Percentiles rank a stretch among this genome's conserved stretches.
Conservation (phyloP, 495 filamentous ascomycete species). For the Penicillium maclennaniae region DNA sequence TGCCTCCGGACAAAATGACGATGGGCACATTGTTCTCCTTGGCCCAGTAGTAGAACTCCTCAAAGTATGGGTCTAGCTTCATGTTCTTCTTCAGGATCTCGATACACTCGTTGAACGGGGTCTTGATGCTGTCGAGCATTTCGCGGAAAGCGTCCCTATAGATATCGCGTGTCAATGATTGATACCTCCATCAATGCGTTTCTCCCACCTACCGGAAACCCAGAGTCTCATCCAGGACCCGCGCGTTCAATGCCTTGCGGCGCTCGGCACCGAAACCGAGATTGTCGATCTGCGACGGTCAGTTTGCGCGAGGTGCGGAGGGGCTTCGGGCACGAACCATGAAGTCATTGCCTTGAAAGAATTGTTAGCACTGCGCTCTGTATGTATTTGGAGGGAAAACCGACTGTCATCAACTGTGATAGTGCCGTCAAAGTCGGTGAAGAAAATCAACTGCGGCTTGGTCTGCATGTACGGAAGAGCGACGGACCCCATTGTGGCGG, state of each 20-base stretch:
- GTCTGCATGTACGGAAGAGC: constrained; percentile 52
- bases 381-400: constrained; percentile 14
- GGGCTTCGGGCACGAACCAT: constrained; percentile 47
- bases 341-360: constrained; percentile 72
- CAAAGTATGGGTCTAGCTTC: constrained; percentile 80
- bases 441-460: constrained; percentile 84
- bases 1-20: constrained; percentile 84
- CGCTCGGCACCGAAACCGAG: constrained; percentile 70
- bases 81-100: constrained; percentile 72
- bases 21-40: constrained; percentile 79
- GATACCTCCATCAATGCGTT: background rate
- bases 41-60: constrained; percentile 79
- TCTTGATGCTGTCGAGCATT: constrained; percentile 80
- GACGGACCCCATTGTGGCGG: constrained; percentile 33
- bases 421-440: constrained; percentile 96
- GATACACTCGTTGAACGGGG: constrained; percentile 77
- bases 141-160: constrained; percentile 71
- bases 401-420: constrained; percentile 82
- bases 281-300: constrained; percentile 68
- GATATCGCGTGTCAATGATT: background rate
- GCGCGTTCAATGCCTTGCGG: constrained; percentile 62
- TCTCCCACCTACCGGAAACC: constrained; percentile 60
- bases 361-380: constrained; percentile 15
- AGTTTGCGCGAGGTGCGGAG: constrained; percentile 5
- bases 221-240: constrained; percentile 62